Evolutionary conservation across 768 basidiomycete species (phyloP), one percentile per base, ranked within the genome.

Genomic region (Hysterangium stoloniferum): DNA sequence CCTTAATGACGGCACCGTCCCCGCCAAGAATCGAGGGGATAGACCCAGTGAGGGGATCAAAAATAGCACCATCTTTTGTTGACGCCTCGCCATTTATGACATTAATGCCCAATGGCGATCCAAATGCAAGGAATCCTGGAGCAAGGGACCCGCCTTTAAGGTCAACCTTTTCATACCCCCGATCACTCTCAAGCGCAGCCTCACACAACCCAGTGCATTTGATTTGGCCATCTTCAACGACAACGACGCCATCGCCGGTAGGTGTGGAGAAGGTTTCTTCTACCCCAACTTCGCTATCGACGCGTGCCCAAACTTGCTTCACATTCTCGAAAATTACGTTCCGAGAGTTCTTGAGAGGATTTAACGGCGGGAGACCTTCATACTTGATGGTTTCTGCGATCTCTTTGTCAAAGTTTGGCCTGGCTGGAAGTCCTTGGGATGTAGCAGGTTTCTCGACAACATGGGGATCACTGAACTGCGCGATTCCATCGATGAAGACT

Each of bases 301-400:
- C 61, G 54, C 54, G 66, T 20, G 40, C 11, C 45, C 71, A 77
- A 34, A 84, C 59, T 4, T 66, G 64, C 9, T 66, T 67, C 34
- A 92, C 84, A 59, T 87, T 89, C 22, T 64, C 69, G 61, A 92
- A 89, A 22, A 82, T 62, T 19, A 87, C 67, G 29, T 67, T 71
- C 6, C 65, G 65, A 25, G 58, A 53, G 8, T 59, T 59, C 53
- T 68, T 69, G 37, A 61, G 68, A 0, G 78, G 71, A 8, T 65
- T 62, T 11, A 94, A 69, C 12, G 88, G 86, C 4, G 86, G 86
- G 47, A 92, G 73, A 17, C 90, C 90, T 25, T 90, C 80, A 52
- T 79, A 78, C 31, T 71, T 54, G 34, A 88, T 58, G 1, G 82
- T 76, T 29, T 78, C 73, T 29, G 67, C 64, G 3, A 80, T 78